Conservation (phyloP, 805 yeast genomes). For the Cyberlindnera mississippiensis region DNA sequence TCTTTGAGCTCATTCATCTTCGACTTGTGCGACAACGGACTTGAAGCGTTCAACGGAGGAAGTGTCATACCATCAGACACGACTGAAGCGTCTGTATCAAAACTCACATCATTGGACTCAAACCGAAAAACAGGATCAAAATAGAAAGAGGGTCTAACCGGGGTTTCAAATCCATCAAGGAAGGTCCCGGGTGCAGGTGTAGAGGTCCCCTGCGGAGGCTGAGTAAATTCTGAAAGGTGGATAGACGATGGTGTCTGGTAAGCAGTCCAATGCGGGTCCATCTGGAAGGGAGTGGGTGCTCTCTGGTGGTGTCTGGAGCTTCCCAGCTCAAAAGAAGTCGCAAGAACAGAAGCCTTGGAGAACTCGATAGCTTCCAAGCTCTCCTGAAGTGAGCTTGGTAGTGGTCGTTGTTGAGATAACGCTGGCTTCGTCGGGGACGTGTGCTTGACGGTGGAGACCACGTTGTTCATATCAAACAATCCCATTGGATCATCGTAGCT, state of each 20-base stretch:
- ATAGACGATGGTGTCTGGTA: slow-evolving; percentile 18
- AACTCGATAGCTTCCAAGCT: neutral
- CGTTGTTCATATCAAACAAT: slow-evolving; percentile 16
- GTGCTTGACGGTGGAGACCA: slow-evolving; percentile 10
- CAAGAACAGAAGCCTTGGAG: slow-evolving; percentile 3
- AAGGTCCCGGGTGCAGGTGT: slow-evolving; percentile 22
- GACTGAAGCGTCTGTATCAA: slow-evolving; percentile 9
- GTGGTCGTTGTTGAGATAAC: slow-evolving; percentile 3
- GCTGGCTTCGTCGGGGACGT: slow-evolving; percentile 9
- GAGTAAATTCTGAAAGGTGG: slow-evolving; percentile 27
- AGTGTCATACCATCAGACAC: neutral
- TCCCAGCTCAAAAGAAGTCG: neutral
- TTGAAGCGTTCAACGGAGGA: slow-evolving; percentile 1
- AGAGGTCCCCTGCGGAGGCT: slow-evolving; percentile 27
- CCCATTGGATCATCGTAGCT: slow-evolving; percentile 5
- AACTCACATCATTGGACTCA: slow-evolving; percentile 5
- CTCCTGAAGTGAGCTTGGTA: neutral
- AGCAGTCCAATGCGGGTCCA: neutral
- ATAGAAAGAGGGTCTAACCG: slow-evolving; percentile 15
- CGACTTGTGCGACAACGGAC: slow-evolving; percentile 10
- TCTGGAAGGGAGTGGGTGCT: too few relatives aligned
- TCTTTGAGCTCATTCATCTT: slow-evolving; percentile 16
- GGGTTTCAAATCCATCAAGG: slow-evolving; percentile 1
- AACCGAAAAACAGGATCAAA: slow-evolving; percentile 23
- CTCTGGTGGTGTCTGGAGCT: too few relatives aligned